phyloP scores from a whole-genome alignment of 768 basidiomycete genomes.

The Xerocomellus dryophilus region DNA sequence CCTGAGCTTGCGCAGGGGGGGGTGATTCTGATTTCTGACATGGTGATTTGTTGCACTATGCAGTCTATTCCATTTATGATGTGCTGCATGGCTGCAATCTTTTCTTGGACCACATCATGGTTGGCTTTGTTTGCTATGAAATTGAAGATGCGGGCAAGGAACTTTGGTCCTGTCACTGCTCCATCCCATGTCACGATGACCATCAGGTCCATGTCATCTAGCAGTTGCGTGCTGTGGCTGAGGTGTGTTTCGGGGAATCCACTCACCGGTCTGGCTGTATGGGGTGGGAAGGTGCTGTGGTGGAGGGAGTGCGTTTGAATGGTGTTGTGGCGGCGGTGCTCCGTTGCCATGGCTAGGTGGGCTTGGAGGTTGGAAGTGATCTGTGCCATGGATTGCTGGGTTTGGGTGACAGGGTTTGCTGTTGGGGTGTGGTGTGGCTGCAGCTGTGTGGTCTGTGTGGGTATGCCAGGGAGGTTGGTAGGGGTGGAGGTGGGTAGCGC shows the following conservation, averaged over 20 bases:
- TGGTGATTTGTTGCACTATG: not conserved
- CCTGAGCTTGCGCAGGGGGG: not conserved
- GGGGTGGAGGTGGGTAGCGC: no score
- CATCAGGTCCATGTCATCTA: not conserved
- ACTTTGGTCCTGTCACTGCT: not conserved
- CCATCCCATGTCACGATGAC: not conserved
- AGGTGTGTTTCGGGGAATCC: not conserved
- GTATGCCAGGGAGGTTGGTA: no score
- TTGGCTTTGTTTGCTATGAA: not conserved
- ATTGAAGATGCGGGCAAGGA: not conserved
- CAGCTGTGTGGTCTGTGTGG: no score
- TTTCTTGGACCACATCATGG: not conserved
- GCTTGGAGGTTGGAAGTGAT: no score
- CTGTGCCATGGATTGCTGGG: no score
- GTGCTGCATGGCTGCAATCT: not conserved
- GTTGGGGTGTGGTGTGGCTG: no score
- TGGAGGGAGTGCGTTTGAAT: no score
- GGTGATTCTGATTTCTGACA: not conserved
- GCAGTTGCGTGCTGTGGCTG: not conserved
- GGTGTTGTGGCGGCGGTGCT: no score
- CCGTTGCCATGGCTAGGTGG: no score
- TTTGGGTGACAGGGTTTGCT: no score
- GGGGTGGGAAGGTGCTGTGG: no score
- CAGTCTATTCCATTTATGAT: not conserved
- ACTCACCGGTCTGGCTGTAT: no score